These are phyloP conservation scores for Cryptococcus maquisensis DNA, from an alignment of 1,284 basidiomycete genomes.

Conservation along the genomic window DNA sequence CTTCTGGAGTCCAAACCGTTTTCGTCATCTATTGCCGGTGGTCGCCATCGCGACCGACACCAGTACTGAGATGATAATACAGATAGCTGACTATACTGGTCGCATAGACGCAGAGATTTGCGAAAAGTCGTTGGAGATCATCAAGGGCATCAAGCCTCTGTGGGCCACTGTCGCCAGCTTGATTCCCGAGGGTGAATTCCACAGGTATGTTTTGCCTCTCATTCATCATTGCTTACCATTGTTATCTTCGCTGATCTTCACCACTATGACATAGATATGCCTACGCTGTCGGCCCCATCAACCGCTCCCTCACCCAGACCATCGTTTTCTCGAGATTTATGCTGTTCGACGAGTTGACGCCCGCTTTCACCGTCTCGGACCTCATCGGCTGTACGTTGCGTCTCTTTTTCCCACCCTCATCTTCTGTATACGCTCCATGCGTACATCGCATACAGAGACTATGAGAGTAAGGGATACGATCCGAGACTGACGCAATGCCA, in stretches of 20 bases:
- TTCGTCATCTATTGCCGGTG: too few relatives aligned
- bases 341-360: constrained; percentile 42
- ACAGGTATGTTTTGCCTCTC: constrained; percentile 28
- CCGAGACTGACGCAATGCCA: not conserved
- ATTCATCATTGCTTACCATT: not conserved
- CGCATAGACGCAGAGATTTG: constrained; percentile 36
- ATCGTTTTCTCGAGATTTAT: constrained; percentile 45
- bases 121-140: constrained; percentile 32
- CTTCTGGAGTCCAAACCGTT: not conserved
- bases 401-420: not conserved
- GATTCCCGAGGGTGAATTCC: constrained; percentile 46
- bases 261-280: constrained; percentile 29
- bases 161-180: constrained; percentile 38
- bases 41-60: too few relatives aligned
- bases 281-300: constrained; percentile 37
- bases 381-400: constrained; percentile 42
- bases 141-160: constrained; percentile 23
- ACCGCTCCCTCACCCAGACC: constrained; percentile 39
- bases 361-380: constrained; percentile 34
- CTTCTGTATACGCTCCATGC: too few relatives aligned
- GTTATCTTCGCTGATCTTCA: not conserved
- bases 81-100: not conserved
- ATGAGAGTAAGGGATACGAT: not conserved
- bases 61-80: too few relatives aligned
- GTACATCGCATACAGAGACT: not conserved